Evolutionary conservation across 352 stramenopile genomes (phyloP), one percentile per base, ranked within the genome.

Genomic region (Pythium dissimile): DNA sequence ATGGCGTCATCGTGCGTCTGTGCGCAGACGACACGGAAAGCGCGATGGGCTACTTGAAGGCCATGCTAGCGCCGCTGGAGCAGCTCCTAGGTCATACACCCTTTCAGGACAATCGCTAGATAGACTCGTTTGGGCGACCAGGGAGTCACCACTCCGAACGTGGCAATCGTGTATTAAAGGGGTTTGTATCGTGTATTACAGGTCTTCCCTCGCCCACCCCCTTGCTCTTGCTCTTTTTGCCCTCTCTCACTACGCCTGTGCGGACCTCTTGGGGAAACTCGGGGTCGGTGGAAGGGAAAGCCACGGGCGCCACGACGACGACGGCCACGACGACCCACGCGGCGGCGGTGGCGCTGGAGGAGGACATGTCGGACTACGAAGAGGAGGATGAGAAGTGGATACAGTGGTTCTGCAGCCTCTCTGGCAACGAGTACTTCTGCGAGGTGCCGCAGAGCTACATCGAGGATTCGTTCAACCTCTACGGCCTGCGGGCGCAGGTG

Each of bases 401-500:
- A 69, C 87, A 96, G 72, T 97, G 88, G 88, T 97, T 96, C 72
- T 97, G 87, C 69, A 92, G 81, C 58, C 78, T 96, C n/a, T 84
- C 87, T 35, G 88, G 88, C 62, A 96, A 97, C 58, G 88, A 97
- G 62, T 76, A 92, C 78, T 96, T 97, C 62, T 97, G 89, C 67
- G 88, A 97, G 61, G 86, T 97, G 53, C 84, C 90, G 51, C 73
- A 86, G 62, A 92, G 84, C 70, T 97, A 96, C 85, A 96, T 97
- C 68, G 88, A 97, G 72, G 89, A 97, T 78, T 95, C 83, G 62
- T 97, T 97, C 74, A 97, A 97, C 69, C 80, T 97, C 59, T 97
- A 97, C 66, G 89, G 89, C 10, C 71, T 97, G 32, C 82, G 88
- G 39, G 84, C 88, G 54, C 84, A 94, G 61, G 83, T 96, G 56